These are phyloP conservation scores for Wakefieldia striispora DNA, from an alignment of 768 basidiomycete genomes.

Conservation along the genomic window DNA sequence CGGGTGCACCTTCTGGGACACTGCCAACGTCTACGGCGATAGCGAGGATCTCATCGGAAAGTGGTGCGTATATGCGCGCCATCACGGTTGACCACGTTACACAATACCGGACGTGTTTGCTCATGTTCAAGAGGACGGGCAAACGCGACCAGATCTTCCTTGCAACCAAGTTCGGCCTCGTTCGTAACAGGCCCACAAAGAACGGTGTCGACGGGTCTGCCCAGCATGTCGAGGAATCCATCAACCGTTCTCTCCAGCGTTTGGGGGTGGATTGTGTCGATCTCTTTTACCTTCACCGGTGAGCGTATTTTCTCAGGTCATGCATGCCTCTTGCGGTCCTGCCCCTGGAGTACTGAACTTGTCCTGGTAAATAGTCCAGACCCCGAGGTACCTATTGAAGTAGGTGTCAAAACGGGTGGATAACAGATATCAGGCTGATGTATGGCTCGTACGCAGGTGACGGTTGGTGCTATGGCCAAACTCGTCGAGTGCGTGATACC, in stretches of 20 bases:
- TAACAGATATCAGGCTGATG: not conserved
- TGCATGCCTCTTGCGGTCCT: no score
- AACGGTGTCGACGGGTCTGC: conserved; percentile 36
- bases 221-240: conserved; percentile 37
- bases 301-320: not conserved
- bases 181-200: conserved; percentile 21
- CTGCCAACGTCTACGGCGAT: conserved; percentile 42
- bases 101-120: not conserved
- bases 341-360: not conserved
- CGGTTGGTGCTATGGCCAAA: conserved; percentile 50
- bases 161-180: conserved; percentile 55
- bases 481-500: conserved; percentile 43
- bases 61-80: conserved; percentile 29
- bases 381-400: conserved; percentile 46
- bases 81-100: no score
- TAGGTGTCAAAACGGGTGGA: conserved; percentile 6
- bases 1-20: conserved; percentile 50
- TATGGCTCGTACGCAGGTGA: conserved; percentile 21
- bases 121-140: conserved; percentile 45
- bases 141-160: conserved; percentile 54
- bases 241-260: conserved; percentile 39
- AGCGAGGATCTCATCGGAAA: conserved; percentile 46
- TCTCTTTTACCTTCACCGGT: conserved; percentile 47
- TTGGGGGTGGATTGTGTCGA: conserved; percentile 45
- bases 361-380: conserved; percentile 34